phyloP scores from a whole-genome alignment of 2,329 filamentous ascomycete species.

The Fusarium hainanense region DNA sequence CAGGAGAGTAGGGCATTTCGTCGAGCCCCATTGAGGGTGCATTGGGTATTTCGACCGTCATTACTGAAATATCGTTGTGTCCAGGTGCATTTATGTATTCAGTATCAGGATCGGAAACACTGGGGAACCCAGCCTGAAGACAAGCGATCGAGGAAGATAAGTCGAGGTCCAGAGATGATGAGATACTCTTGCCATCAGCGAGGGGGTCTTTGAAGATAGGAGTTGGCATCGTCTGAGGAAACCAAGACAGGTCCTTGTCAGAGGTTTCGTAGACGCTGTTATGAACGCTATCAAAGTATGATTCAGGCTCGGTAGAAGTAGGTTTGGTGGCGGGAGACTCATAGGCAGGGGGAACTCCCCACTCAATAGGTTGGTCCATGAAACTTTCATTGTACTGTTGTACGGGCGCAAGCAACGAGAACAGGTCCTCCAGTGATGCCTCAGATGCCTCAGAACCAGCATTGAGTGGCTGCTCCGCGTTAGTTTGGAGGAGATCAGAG shows the following conservation, averaged over 20 bases:
- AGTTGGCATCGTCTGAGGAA: background rate
- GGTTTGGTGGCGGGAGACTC: background rate
- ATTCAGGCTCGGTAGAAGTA: background rate
- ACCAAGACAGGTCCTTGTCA: background rate
- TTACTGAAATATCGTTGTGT: background rate
- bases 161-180: background rate
- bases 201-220: background rate
- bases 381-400: background rate
- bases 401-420: background rate
- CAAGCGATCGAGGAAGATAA: background rate
- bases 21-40: background rate
- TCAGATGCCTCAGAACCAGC: background rate
- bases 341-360: background rate
- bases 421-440: background rate
- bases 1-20: slow-evolving; percentile 5
- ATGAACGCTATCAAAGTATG: background rate
- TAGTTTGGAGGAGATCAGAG: background rate
- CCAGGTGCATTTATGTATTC: background rate
- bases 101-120: background rate
- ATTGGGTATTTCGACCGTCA: background rate
- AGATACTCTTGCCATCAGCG: background rate
- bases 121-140: background rate
- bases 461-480: background rate
- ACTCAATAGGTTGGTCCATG: background rate
- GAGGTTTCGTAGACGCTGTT: background rate